Percentiles rank a stretch among this genome's conserved stretches.
phyloP scores from a whole-genome alignment of 495 filamentous ascomycete genomes.

The Evansstolkia leycettana region DNA sequence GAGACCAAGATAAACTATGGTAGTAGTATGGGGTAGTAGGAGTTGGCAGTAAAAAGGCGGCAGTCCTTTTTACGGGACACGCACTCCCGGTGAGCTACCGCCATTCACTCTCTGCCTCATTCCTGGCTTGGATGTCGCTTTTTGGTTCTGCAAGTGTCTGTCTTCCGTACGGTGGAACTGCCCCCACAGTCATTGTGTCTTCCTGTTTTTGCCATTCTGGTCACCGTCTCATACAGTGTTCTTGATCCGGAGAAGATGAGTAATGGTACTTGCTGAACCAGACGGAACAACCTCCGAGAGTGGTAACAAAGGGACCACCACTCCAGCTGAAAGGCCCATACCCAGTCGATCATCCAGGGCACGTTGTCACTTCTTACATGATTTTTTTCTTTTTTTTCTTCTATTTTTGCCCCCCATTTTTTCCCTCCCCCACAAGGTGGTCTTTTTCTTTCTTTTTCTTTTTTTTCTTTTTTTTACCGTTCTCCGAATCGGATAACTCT shows the following conservation, averaged over 20 bases:
- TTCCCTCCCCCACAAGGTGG: neutral
- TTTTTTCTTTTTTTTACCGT: neutral
- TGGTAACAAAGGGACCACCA: neutral
- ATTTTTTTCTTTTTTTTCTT: conserved; percentile 1
- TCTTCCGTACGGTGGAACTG: neutral
- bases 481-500: conserved; percentile 1
- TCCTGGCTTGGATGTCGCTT: too few species aligned
- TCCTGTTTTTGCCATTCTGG: neutral
- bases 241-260: too few species aligned
- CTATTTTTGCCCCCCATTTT: neutral
- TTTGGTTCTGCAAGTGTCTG: too few species aligned
- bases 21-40: too few species aligned
- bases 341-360: neutral
- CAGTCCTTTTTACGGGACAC: too few species aligned
- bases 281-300: neutral
- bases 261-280: too few species aligned
- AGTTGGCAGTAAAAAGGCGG: too few species aligned
- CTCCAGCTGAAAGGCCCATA: too few species aligned
- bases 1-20: too few species aligned
- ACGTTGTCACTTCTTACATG: neutral
- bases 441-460: neutral
- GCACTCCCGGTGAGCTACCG: too few species aligned
- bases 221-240: too few species aligned
- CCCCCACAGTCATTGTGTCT: neutral
- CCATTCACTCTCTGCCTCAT: too few species aligned